Conservation (phyloP, 192 early-diverging fungal genomes). For the Entomortierella lignicola region DNA sequence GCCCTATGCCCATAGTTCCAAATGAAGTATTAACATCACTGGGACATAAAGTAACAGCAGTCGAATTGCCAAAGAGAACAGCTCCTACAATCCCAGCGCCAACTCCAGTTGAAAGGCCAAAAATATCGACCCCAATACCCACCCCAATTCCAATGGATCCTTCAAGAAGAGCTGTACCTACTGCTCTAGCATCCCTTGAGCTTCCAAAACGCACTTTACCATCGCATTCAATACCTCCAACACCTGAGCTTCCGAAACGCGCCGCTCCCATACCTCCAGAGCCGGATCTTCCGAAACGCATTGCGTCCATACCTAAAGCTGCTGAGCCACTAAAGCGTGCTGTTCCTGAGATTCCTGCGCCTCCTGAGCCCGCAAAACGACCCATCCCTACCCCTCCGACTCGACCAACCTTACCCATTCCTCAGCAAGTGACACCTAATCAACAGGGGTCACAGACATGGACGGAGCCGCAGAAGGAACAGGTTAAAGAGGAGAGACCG, state of each 20-base stretch:
- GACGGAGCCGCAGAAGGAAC: background rate
- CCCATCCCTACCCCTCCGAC: background rate
- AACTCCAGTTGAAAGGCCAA: no score
- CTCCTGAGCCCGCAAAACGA: background rate
- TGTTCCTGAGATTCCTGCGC: background rate
- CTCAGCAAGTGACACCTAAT: background rate
- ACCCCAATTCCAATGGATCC: background rate
- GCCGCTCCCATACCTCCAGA: slow-evolving; percentile 5
- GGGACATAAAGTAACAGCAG: background rate
- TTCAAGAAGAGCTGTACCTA: background rate
- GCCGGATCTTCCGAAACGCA: no score
- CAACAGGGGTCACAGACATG: background rate
- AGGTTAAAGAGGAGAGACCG: background rate
- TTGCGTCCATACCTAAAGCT: background rate
- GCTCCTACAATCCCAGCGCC: background rate
- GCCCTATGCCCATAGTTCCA: background rate
- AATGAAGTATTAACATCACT: background rate
- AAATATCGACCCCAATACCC: no score
- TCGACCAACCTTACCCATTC: background rate
- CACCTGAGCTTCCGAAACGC: slow-evolving; percentile 1
- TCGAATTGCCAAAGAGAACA: background rate
- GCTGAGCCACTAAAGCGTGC: background rate
- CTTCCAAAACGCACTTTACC: background rate
- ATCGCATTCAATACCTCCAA: background rate
- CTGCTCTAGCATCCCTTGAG: background rate